Evolutionary conservation across 2,329 filamentous ascomycete genomes (phyloP).

Genomic region (Thelonectria rubi): DNA sequence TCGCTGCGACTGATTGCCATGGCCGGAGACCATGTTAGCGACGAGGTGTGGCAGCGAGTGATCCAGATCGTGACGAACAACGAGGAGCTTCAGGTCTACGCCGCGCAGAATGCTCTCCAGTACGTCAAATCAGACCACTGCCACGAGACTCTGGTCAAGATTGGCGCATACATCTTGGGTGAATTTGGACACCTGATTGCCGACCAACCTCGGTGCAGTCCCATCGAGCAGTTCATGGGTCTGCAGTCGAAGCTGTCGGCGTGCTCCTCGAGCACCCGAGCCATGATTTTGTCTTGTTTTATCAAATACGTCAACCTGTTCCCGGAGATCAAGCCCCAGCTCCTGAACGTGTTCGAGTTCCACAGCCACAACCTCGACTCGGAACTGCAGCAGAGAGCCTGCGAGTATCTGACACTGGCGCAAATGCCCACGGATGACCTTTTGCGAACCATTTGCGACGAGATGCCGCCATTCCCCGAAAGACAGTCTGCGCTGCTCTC

Average conservation of each 20-base stretch:
- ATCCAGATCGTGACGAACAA: constrained; percentile 99
- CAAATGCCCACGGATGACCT: constrained; percentile 90
- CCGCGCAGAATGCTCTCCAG: constrained; percentile 89
- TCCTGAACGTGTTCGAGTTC: constrained; percentile 86
- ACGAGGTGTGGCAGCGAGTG: constrained; percentile 98
- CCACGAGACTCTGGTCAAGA: constrained; percentile 97
- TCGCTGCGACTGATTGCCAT: constrained; percentile 93
- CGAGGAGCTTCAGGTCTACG: constrained; percentile 96
- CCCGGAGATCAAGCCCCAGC: constrained; percentile 96
- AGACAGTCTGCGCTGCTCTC: constrained; percentile 91
- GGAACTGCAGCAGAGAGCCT: constrained; percentile 94
- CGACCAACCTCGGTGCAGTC: constrained; percentile 89
- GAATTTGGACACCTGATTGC: constrained; percentile 98
- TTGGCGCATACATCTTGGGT: constrained; percentile 93
- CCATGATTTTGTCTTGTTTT: constrained; percentile 94
- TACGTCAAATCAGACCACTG: constrained; percentile 94
- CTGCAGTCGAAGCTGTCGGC: constrained; percentile 89
- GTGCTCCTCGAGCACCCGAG: constrained; percentile 88
- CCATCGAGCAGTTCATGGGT: constrained; percentile 96
- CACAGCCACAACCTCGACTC: constrained; percentile 96
- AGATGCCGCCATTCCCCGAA: constrained; percentile 98
- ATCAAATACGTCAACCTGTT: constrained; percentile 99
- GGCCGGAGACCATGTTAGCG: constrained; percentile 97
- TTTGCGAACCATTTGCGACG: constrained; percentile 91
- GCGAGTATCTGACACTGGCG: constrained; percentile 89